Percentiles rank a stretch among this genome's conserved stretches.
These are phyloP conservation scores for Xylaria scruposa DNA, from an alignment of 495 filamentous ascomycete genomes.

Conservation along the genomic window DNA sequence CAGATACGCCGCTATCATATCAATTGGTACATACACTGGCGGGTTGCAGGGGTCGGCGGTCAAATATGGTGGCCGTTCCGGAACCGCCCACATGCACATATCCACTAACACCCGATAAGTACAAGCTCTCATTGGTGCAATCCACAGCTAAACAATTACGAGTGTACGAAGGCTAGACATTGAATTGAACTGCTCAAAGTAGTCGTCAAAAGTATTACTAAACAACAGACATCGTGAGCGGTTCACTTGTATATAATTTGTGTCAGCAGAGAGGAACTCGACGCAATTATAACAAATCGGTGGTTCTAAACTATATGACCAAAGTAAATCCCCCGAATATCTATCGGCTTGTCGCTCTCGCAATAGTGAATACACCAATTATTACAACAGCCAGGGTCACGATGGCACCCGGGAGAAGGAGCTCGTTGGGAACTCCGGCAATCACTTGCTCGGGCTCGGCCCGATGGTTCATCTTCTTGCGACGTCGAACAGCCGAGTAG, in stretches of 20 bases:
- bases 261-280: conserved; percentile 18
- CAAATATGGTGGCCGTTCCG: conserved; percentile 21
- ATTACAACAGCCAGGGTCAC: conserved; percentile 95
- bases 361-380: conserved; percentile 89
- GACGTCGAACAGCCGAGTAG: conserved; percentile 51
- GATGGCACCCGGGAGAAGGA: conserved; percentile 91
- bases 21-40: not conserved
- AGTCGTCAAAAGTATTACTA: conserved; percentile 21
- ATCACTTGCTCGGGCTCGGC: conserved; percentile 74
- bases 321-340: not conserved
- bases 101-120: not conserved
- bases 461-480: conserved; percentile 45
- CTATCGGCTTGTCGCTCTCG: conserved; percentile 74
- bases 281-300: conserved; percentile 21
- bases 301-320: conserved; percentile 12
- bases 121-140: not conserved
- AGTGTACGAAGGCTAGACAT: not conserved
- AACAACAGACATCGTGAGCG: conserved; percentile 24
- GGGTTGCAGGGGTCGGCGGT: not conserved
- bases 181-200: not conserved
- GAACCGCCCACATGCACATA: not conserved
- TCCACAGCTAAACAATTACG: not conserved
- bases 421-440: conserved; percentile 90
- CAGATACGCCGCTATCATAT: conserved; percentile 20
- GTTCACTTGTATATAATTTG: conserved; percentile 28